phyloP scores from a whole-genome alignment of 106 monocot species.

The Triglochin maritima region DNA sequence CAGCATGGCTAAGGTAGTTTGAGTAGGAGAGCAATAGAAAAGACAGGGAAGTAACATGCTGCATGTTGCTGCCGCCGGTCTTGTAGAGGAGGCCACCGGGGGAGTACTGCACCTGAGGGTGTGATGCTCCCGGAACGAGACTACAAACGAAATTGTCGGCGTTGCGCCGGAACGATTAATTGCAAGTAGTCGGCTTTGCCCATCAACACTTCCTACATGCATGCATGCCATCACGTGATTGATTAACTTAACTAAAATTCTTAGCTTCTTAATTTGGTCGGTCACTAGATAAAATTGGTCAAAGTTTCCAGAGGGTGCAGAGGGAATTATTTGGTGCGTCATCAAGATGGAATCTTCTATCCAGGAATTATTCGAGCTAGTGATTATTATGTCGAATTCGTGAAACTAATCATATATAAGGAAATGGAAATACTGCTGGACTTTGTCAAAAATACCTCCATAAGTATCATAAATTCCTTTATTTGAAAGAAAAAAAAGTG shows the following conservation, averaged over 20 bases:
- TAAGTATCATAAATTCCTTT: no score
- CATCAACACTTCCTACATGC: slow-evolving; percentile 82
- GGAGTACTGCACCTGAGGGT: slow-evolving; percentile 80
- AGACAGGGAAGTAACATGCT: slow-evolving; percentile 83
- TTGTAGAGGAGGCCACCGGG: slow-evolving; percentile 82
- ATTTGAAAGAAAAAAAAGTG: no score
- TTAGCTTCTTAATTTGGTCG: no score
- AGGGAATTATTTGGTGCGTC: not conserved
- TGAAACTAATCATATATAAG: no score
- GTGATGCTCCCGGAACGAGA: slow-evolving; percentile 60
- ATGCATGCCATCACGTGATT: not conserved
- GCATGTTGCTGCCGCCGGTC: slow-evolving; percentile 93
- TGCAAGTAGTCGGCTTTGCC: slow-evolving; percentile 65
- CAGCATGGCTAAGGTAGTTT: slow-evolving; percentile 81
- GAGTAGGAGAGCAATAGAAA: slow-evolving; percentile 78
- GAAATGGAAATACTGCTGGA: no score
- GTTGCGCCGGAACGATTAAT: slow-evolving; percentile 55
- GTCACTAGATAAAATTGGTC: not conserved
- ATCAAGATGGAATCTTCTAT: not conserved
- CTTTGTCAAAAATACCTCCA: no score
- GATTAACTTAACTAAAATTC: no score
- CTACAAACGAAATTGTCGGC: slow-evolving; percentile 85
- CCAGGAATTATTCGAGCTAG: not conserved
- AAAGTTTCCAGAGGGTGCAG: not conserved
- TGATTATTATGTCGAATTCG: no score